A percentile compares a stretch with the other conserved stretches of the same genome.
phyloP scores from a whole-genome alignment of 768 basidiomycete species.

The Phaeolepiota aurea region DNA sequence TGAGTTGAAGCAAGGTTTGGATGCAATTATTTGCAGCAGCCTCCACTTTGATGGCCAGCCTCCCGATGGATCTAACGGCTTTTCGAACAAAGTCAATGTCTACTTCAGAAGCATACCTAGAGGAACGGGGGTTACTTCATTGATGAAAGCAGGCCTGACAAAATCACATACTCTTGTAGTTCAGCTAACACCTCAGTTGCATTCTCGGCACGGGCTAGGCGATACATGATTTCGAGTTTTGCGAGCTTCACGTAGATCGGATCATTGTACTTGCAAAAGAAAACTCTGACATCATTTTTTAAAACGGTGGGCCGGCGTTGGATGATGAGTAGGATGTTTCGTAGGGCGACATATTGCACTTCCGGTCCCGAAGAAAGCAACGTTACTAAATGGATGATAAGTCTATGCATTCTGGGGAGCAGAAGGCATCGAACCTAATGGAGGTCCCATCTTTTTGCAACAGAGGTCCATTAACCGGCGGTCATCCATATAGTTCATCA shows the following conservation, averaged over 20 bases:
- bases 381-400: slow-evolving; percentile 55
- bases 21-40: slow-evolving; percentile 87
- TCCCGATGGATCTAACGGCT: slow-evolving; percentile 93
- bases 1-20: slow-evolving; percentile 71
- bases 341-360: slow-evolving; percentile 95
- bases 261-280: slow-evolving; percentile 99
- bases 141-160: slow-evolving; percentile 1
- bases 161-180: slow-evolving; percentile 71
- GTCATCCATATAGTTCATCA: slow-evolving; percentile 99
- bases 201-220: slow-evolving; percentile 91
- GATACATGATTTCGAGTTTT: slow-evolving; percentile 98
- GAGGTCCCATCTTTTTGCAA: slow-evolving; percentile 97
- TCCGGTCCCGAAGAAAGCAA: slow-evolving; percentile 94
- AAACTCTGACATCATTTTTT: slow-evolving; percentile 96
- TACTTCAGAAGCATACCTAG: slow-evolving; percentile 94
- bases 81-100: slow-evolving; percentile 98
- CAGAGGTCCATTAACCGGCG: slow-evolving; percentile 78
- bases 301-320: slow-evolving; percentile 88
- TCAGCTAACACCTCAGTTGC: slow-evolving; percentile 89
- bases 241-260: slow-evolving; percentile 98
- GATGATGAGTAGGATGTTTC: slow-evolving; percentile 96
- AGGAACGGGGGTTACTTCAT: not conserved
- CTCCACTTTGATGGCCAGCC: slow-evolving; percentile 96
- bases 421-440: slow-evolving; percentile 53
- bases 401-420: not conserved